Percentiles rank a stretch among this genome's conserved stretches.
phyloP scores from a whole-genome alignment of 2,329 filamentous ascomycete species.

The Pyrenophora graminea region DNA sequence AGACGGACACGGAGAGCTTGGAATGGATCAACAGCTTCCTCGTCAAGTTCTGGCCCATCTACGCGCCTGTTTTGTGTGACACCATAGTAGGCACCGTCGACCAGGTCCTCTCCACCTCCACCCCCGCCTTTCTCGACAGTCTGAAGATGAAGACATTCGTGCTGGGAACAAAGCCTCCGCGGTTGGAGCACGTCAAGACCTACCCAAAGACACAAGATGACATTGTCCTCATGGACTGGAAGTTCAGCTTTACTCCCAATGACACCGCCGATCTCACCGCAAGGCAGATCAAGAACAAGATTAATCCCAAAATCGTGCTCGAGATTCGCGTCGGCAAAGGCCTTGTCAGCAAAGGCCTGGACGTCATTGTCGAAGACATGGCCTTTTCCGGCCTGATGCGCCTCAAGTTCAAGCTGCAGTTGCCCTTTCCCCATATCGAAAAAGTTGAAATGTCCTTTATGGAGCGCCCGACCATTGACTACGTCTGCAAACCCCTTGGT shows the following conservation, averaged over 20 bases:
- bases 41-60: slow-evolving; percentile 99
- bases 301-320: slow-evolving; percentile 95
- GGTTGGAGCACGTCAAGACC: slow-evolving; percentile 97
- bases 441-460: slow-evolving; percentile 94
- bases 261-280: slow-evolving; percentile 90
- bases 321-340: slow-evolving; percentile 95
- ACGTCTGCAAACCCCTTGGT: slow-evolving; percentile 95
- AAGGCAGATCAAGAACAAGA: slow-evolving; percentile 88
- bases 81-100: slow-evolving; percentile 94
- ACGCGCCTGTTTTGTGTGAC: slow-evolving; percentile 88
- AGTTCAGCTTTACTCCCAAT: slow-evolving; percentile 98
- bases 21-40: slow-evolving; percentile 99
- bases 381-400: slow-evolving; percentile 94
- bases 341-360: slow-evolving; percentile 93
- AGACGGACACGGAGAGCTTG: slow-evolving; percentile 87
- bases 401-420: slow-evolving; percentile 95
- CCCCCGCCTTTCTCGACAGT: slow-evolving; percentile 90
- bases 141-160: slow-evolving; percentile 92
- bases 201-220: slow-evolving; percentile 96
- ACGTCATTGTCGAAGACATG: slow-evolving; percentile 98
- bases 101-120: slow-evolving; percentile 90
- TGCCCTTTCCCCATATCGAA: slow-evolving; percentile 94
- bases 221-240: slow-evolving; percentile 98
- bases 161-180: slow-evolving; percentile 90
- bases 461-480: slow-evolving; percentile 86